Percentiles rank a stretch among this genome's conserved stretches.
Conservation (phyloP, 495 filamentous ascomycete species). For the Letharia columbiana region DNA sequence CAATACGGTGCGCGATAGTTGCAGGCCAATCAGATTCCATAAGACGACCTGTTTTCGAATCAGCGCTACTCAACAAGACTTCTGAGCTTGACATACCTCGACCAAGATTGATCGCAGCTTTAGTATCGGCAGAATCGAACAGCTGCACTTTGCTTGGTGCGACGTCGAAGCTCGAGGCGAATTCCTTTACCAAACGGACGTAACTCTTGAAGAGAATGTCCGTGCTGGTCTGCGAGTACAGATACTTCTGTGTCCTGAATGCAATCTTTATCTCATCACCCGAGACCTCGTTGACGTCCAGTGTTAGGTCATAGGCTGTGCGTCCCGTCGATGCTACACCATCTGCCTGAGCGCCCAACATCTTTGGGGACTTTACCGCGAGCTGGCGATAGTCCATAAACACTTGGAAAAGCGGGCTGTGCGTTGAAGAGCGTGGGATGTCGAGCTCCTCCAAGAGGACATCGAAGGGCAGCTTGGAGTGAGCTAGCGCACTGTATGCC, state of each 20-base stretch:
- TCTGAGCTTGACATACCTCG: not conserved
- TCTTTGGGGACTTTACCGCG: not conserved
- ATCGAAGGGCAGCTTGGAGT: constrained; percentile 40
- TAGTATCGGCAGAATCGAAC: not conserved
- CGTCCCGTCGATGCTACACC: constrained; percentile 10
- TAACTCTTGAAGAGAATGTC: constrained; percentile 16
- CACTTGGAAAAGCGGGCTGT: constrained; percentile 35
- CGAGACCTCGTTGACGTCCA: not conserved
- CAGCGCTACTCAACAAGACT: not conserved
- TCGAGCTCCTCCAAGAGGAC: constrained; percentile 35
- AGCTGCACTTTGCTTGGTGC: not conserved
- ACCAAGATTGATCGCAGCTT: not conserved
- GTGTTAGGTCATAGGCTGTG: constrained; percentile 25
- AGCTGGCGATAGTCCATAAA: constrained; percentile 36
- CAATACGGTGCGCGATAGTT: constrained; percentile 19
- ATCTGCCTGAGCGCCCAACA: not conserved
- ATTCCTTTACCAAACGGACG: constrained; percentile 6
- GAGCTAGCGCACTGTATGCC: constrained; percentile 25
- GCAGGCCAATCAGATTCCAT: constrained; percentile 14
- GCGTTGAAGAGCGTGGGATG: constrained; percentile 28
- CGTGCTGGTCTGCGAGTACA: constrained; percentile 1
- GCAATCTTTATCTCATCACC: not conserved
- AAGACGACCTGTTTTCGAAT: constrained; percentile 20
- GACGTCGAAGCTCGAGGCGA: not conserved
- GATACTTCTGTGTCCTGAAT: constrained; percentile 8